A percentile compares a stretch with the other conserved stretches of the same genome.
Evolutionary conservation across 768 basidiomycete genomes (phyloP).

Genomic region (Gyrodon lividus): DNA sequence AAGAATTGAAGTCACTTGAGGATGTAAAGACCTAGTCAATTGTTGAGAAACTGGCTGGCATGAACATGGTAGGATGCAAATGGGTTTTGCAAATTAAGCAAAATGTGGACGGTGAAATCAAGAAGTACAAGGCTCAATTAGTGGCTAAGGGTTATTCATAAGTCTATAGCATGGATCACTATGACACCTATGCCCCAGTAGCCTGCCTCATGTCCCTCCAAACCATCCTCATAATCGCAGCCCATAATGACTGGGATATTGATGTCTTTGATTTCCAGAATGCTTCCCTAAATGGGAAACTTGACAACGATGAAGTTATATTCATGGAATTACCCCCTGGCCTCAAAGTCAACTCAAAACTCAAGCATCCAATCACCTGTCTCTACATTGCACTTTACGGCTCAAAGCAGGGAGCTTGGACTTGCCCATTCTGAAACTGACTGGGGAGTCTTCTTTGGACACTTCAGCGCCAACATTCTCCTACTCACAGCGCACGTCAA

Average conservation of each 20-base stretch:
- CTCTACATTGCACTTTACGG: background rate
- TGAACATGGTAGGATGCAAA: constrained; percentile 33
- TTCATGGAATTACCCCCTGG: constrained; percentile 10
- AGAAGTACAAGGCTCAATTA: constrained; percentile 40
- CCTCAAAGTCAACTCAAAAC: background rate
- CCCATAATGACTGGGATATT: constrained; percentile 6
- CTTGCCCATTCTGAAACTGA: background rate
- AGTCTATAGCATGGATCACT: constrained; percentile 38
- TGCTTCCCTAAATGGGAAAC: constrained; percentile 9
- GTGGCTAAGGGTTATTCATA: constrained; percentile 45
- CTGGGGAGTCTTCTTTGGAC: background rate
- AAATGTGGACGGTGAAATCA: constrained; percentile 34
- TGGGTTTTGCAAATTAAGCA: constrained; percentile 46
- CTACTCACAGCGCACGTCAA: no score
- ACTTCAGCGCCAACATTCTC: background rate
- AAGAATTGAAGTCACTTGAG: constrained; percentile 18
- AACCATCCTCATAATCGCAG: constrained; percentile 9
- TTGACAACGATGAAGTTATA: constrained; percentile 4
- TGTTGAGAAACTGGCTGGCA: constrained; percentile 22
- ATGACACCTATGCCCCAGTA: constrained; percentile 37
- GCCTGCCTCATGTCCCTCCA: constrained; percentile 22
- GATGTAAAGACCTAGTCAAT: constrained; percentile 33
- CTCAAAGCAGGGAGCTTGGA: background rate
- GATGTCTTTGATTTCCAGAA: constrained; percentile 12
- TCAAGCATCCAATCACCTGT: background rate